These are phyloP conservation scores for Zymoseptoria crescenta DNA, from an alignment of 2,329 filamentous ascomycete species.

Conservation along the genomic window DNA sequence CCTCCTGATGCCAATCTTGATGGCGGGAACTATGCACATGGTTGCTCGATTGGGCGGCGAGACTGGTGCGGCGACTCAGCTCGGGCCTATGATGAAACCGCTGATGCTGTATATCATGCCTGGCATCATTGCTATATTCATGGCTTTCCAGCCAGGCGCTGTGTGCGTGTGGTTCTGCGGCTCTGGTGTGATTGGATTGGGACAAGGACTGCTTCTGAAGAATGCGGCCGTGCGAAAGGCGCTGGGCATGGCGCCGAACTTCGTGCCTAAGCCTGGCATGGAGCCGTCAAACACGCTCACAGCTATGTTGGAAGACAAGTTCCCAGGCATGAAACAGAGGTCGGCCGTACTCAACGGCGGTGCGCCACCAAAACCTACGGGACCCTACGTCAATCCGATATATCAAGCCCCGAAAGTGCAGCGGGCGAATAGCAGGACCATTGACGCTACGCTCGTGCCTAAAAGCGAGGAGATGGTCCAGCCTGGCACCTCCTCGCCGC, in stretches of 20 bases:
- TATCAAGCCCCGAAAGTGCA: conserved; percentile 15
- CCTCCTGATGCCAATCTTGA: conserved; percentile 58
- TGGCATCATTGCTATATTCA: conserved; percentile 45
- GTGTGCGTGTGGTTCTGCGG: conserved; percentile 57
- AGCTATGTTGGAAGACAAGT: conserved; percentile 2
- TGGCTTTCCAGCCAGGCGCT: conserved; percentile 47
- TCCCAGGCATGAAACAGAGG: conserved; percentile 1
- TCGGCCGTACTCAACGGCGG: neutral
- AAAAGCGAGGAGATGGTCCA: conserved; percentile 14
- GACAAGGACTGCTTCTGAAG: conserved; percentile 34
- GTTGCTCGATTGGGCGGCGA: conserved; percentile 42
- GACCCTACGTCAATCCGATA: conserved; percentile 13
- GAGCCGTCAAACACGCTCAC: neutral
- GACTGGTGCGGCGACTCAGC: conserved; percentile 31
- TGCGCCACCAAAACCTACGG: conserved; percentile 9
- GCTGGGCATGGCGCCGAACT: conserved; percentile 34
- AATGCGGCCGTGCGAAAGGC: conserved; percentile 29
- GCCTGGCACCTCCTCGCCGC: neutral
- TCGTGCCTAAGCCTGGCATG: conserved; percentile 16
- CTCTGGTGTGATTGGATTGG: conserved; percentile 34
- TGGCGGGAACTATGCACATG: conserved; percentile 27
- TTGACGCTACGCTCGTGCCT: conserved; percentile 12
- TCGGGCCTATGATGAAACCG: conserved; percentile 30
- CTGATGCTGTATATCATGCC: conserved; percentile 46
- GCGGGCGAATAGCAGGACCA: conserved; percentile 4